A percentile compares a stretch with the other conserved stretches of the same genome.
These are phyloP conservation scores for Camellia sinensis DNA, from an alignment of 148 eudicot species.

Conservation along the genomic window DNA sequence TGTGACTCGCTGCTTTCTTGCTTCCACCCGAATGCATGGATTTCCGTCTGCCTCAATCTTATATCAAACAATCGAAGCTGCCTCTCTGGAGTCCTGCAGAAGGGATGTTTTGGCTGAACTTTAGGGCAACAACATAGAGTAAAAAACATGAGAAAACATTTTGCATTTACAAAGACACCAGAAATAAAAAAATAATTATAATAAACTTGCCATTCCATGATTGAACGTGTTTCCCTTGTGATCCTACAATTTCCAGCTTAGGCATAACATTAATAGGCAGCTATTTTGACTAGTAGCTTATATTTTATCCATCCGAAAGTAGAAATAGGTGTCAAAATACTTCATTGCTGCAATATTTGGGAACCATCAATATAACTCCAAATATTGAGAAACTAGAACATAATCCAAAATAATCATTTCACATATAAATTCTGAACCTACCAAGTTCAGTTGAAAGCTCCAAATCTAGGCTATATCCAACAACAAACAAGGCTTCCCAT, in stretches of 20 bases:
- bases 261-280: no score
- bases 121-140: background rate
- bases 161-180: background rate
- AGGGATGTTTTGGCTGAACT: constrained; percentile 4
- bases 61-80: constrained; percentile 87
- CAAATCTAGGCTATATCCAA: background rate
- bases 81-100: constrained; percentile 71
- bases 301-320: no score
- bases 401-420: background rate
- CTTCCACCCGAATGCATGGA: constrained; percentile 91
- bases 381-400: no score
- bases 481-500: background rate
- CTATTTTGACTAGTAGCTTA: no score
- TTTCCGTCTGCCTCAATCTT: constrained; percentile 65
- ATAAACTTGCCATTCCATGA: background rate
- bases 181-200: background rate
- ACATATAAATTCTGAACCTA: background rate
- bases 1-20: constrained; percentile 97
- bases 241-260: no score
- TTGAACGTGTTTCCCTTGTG: background rate
- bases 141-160: background rate
- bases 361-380: background rate
- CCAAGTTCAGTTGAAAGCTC: background rate
- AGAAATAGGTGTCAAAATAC: no score
- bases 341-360: background rate